A percentile compares a stretch with the other conserved stretches of the same genome.
These are phyloP conservation scores for Elsinoe batatas DNA, from an alignment of 2,329 filamentous ascomycete species.

Conservation along the genomic window DNA sequence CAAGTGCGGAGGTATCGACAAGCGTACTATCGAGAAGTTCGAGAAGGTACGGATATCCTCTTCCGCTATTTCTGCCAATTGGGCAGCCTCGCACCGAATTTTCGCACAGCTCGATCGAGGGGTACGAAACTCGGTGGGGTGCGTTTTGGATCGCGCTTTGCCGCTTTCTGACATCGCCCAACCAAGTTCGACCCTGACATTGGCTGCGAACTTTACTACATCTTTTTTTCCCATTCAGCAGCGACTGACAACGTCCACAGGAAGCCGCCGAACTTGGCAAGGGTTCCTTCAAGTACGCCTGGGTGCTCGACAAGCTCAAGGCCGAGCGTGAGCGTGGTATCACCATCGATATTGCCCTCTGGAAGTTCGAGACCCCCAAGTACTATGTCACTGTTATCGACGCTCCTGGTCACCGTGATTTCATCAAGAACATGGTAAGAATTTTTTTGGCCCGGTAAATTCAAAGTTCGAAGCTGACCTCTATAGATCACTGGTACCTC, in stretches of 20 bases:
- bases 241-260: conserved; percentile 42
- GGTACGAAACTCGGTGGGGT: conserved; percentile 17
- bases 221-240: background rate
- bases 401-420: conserved; percentile 99
- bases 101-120: conserved; percentile 13
- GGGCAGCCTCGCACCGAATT: background rate
- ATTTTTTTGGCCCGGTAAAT: background rate
- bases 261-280: conserved; percentile 99
- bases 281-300: conserved; percentile 99
- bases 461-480: background rate
- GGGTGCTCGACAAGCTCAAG: conserved; percentile 99
- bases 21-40: conserved; percentile 99
- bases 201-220: background rate
- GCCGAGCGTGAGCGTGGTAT: conserved; percentile 99
- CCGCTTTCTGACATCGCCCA: conserved; percentile 8
- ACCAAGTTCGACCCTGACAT: no score
- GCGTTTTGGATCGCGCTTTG: conserved; percentile 15
- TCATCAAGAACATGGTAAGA: conserved; percentile 65
- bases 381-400: conserved; percentile 95
- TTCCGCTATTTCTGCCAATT: background rate
- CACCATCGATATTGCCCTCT: conserved; percentile 99
- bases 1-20: conserved; percentile 99
- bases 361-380: conserved; percentile 99
- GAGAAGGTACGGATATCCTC: conserved; percentile 67
- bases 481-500: conserved; percentile 94